A percentile compares a stretch with the other conserved stretches of the same genome.
phyloP scores from a whole-genome alignment of 2,329 filamentous ascomycete species.

The Sporothrix luriei region DNA sequence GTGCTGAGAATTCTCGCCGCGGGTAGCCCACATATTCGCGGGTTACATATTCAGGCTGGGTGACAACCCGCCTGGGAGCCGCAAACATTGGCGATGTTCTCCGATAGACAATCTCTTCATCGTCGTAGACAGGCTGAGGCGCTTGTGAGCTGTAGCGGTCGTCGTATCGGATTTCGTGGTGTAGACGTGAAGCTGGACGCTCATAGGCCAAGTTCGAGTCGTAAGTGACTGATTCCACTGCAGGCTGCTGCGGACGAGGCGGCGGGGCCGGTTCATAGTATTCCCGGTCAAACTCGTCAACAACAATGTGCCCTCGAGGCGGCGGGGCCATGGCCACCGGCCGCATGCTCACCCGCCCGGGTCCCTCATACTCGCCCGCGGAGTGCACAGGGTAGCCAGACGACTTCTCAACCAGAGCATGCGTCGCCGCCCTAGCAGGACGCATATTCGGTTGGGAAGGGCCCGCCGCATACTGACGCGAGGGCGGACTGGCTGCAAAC shows the following conservation, averaged over 20 bases:
- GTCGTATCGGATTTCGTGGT: neutral
- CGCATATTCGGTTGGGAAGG: neutral
- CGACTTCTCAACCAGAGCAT: slow-evolving; percentile 44
- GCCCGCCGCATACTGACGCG: neutral
- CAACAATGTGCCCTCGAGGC: slow-evolving; percentile 65
- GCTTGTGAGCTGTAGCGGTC: slow-evolving; percentile 57
- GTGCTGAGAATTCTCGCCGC: slow-evolving; percentile 60
- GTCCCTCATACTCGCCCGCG: slow-evolving; percentile 40
- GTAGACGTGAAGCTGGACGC: slow-evolving; percentile 45
- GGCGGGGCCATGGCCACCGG: slow-evolving; percentile 52
- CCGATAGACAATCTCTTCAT: slow-evolving; percentile 55
- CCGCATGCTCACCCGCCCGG: slow-evolving; percentile 52
- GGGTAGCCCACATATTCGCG: slow-evolving; percentile 57
- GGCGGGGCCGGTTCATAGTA: slow-evolving; percentile 61
- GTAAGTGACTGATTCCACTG: slow-evolving; percentile 21
- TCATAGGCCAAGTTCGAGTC: slow-evolving; percentile 60
- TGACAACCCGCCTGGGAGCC: slow-evolving; percentile 59
- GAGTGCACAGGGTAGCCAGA: slow-evolving; percentile 21
- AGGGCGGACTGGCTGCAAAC: slow-evolving; percentile 36
- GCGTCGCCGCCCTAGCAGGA: slow-evolving; percentile 47
- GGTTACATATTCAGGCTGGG: slow-evolving; percentile 60
- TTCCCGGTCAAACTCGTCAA: slow-evolving; percentile 81
- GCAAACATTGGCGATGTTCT: slow-evolving; percentile 53
- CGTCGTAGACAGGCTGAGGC: slow-evolving; percentile 51
- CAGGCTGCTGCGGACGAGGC: neutral